Evolutionary conservation across 202 grass and related monocot genomes (phyloP).

Genomic region (Elaeis oleifera): DNA sequence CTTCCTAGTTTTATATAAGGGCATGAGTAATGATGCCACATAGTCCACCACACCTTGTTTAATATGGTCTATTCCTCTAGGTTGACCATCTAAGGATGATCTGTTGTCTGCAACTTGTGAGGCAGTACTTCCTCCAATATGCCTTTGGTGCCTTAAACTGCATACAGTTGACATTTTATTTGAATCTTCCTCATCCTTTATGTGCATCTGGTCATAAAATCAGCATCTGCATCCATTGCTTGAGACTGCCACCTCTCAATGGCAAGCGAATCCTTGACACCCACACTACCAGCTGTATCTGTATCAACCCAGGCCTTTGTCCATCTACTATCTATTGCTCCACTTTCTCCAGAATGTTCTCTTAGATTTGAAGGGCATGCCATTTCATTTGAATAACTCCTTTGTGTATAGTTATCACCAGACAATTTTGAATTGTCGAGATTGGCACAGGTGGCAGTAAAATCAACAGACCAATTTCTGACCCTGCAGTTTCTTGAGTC

Average conservation of each 20-base stretch:
- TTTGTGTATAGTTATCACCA: constrained; percentile 60
- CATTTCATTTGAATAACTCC: constrained; percentile 52
- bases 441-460: constrained; percentile 39
- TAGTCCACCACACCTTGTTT: constrained; percentile 86
- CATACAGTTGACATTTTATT: constrained; percentile 22
- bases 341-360: constrained; percentile 63
- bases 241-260: constrained; percentile 97
- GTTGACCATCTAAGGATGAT: constrained; percentile 50
- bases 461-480: constrained; percentile 44
- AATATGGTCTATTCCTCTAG: constrained; percentile 58
- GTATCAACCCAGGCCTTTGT: constrained; percentile 86
- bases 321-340: constrained; percentile 54
- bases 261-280: constrained; percentile 80
- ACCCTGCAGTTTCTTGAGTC: constrained; percentile 59
- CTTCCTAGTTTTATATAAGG: constrained; percentile 78
- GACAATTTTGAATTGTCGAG: constrained; percentile 66
- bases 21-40: constrained; percentile 78
- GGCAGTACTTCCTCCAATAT: constrained; percentile 48
- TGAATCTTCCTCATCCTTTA: constrained; percentile 72
- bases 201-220: constrained; percentile 64
- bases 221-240: constrained; percentile 82
- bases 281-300: constrained; percentile 60
- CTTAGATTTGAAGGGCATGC: constrained; percentile 41
- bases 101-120: constrained; percentile 64
- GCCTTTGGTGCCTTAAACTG: constrained; percentile 29